These are phyloP conservation scores for Acanthochlamys bracteata DNA, from an alignment of 106 monocot species.

Conservation along the genomic window DNA sequence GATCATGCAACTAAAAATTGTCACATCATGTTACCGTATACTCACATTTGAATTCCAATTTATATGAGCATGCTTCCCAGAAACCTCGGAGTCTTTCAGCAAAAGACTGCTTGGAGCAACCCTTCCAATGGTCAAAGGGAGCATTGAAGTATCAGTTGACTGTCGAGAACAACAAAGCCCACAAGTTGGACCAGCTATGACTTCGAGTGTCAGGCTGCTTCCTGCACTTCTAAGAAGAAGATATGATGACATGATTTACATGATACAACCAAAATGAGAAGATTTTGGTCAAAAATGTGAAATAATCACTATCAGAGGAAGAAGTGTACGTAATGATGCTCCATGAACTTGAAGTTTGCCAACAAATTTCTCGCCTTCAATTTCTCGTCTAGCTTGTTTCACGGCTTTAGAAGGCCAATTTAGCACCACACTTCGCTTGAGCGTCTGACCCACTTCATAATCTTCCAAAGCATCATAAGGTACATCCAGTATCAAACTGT, in stretches of 20 bases:
- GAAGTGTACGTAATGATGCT: conserved; percentile 35
- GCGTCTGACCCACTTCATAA: conserved; percentile 38
- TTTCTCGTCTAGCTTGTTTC: conserved; percentile 31
- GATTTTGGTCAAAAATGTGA: neutral
- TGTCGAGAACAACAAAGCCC: conserved; percentile 41
- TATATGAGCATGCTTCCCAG: conserved; percentile 86
- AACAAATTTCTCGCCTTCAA: conserved; percentile 7
- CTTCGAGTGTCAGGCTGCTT: conserved; percentile 64
- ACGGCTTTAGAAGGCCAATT: conserved; percentile 25
- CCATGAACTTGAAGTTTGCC: conserved; percentile 11
- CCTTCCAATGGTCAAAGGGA: conserved; percentile 74
- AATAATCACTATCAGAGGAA: conserved; percentile 8
- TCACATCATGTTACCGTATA: too few species aligned
- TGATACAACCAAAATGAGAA: neutral
- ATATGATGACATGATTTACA: conserved; percentile 34
- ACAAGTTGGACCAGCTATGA: conserved; percentile 71
- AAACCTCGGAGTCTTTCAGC: conserved; percentile 85
- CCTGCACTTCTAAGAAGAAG: conserved; percentile 72
- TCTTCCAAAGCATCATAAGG: conserved; percentile 37
- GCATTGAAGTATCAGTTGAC: conserved; percentile 31
- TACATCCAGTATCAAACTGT: conserved; percentile 45
- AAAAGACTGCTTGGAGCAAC: conserved; percentile 68
- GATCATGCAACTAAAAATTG: too few species aligned
- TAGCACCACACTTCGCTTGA: conserved; percentile 29
- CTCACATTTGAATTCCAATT: conserved; percentile 80